Evolutionary conservation across 1,284 basidiomycete species (phyloP).

Genomic region (Coniferiporia sulphurascens): DNA sequence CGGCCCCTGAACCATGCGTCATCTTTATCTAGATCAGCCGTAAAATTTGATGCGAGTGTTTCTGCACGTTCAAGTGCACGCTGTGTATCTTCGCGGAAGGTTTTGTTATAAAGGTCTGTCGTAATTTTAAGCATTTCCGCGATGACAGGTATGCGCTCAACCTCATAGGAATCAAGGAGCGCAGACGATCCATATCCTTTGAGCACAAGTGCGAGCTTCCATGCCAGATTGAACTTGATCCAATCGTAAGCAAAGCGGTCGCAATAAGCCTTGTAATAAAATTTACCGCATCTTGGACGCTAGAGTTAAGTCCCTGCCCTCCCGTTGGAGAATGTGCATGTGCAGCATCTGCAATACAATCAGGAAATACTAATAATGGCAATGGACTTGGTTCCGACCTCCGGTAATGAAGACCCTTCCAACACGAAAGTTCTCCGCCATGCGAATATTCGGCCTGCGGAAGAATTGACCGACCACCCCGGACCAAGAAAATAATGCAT

Average conservation of each 20-base stretch:
- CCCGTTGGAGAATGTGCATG: slow-evolving; percentile 43
- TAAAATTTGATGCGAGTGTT: too few relatives aligned
- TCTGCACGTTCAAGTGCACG: background rate
- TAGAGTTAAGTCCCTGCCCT: slow-evolving; percentile 39
- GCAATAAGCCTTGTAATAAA: background rate
- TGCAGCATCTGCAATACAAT: slow-evolving; percentile 31
- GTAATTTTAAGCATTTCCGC: slow-evolving; percentile 31
- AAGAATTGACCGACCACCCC: too few relatives aligned
- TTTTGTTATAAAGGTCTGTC: background rate
- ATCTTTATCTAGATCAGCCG: background rate
- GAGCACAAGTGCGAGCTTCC: slow-evolving; percentile 37
- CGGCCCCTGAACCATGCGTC: slow-evolving; percentile 3
- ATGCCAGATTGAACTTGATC: slow-evolving; percentile 35
- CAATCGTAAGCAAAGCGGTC: background rate
- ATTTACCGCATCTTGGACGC: slow-evolving; percentile 36
- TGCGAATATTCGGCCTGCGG: slow-evolving; percentile 34
- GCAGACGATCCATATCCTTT: slow-evolving; percentile 20
- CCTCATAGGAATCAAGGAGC: slow-evolving; percentile 32
- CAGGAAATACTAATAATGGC: background rate
- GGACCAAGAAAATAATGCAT: background rate
- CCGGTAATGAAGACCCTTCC: slow-evolving; percentile 35
- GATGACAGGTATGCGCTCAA: slow-evolving; percentile 36
- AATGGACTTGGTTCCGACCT: slow-evolving; percentile 25
- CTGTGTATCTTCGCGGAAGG: background rate
- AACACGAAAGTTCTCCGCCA: slow-evolving; percentile 32